Conservation (phyloP, 1,284 basidiomycete species). For the Ceratobasidium sp. region DNA sequence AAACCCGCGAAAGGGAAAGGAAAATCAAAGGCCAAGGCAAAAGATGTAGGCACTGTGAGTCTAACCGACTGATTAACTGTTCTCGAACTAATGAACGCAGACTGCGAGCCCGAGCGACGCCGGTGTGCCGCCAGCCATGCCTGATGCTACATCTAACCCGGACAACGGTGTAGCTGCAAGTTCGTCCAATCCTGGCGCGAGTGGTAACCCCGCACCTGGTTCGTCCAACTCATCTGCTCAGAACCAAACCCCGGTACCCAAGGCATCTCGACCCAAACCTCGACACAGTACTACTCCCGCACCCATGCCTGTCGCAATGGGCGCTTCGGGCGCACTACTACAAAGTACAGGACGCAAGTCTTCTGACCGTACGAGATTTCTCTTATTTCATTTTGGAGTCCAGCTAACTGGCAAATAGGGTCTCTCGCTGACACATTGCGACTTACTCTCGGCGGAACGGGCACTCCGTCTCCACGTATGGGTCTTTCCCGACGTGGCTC, state of each 20-base stretch:
- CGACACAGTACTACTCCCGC: conserved; percentile 42
- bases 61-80: neutral
- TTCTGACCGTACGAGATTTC: conserved; percentile 31
- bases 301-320: conserved; percentile 42
- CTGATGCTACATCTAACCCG: conserved; percentile 18
- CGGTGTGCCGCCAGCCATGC: neutral
- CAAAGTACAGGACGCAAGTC: conserved; percentile 34
- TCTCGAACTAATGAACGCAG: neutral
- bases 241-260: conserved; percentile 31
- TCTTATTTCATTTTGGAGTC: neutral
- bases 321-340: conserved; percentile 34
- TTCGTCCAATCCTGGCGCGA: conserved; percentile 29
- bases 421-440: conserved; percentile 39
- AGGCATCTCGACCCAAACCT: conserved; percentile 34
- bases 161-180: conserved; percentile 7
- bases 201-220: neutral
- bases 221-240: conserved; percentile 21
- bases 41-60: conserved; percentile 5
- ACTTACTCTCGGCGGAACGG: conserved; percentile 25
- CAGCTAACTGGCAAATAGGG: conserved; percentile 20
- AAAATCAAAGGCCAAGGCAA: conserved; percentile 21
- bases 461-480: conserved; percentile 37
- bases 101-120: conserved; percentile 1
- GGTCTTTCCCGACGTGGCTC: conserved; percentile 44
- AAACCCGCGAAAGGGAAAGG: conserved; percentile 31